phyloP scores from a whole-genome alignment of 768 basidiomycete species.

The Multifurca ochricompacta region DNA sequence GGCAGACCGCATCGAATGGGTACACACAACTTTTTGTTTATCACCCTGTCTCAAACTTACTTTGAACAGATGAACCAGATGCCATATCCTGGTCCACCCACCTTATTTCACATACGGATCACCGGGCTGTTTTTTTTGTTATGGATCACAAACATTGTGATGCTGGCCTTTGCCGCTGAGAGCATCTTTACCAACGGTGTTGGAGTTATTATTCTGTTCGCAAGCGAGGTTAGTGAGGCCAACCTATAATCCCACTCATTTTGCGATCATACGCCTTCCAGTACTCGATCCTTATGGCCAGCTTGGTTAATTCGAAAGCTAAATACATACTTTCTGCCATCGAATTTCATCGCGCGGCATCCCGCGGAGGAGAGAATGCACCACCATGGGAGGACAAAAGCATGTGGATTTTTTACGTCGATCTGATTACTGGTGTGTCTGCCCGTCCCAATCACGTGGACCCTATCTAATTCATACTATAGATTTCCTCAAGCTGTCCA shows the following conservation, averaged over 20 bases:
- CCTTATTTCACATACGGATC: slow-evolving; percentile 83
- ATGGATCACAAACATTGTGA: slow-evolving; percentile 63
- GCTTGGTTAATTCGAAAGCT: slow-evolving; percentile 63
- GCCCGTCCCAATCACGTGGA: background rate
- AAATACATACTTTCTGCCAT: slow-evolving; percentile 79
- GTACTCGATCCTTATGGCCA: slow-evolving; percentile 87
- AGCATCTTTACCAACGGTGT: slow-evolving; percentile 73
- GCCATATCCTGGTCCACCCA: slow-evolving; percentile 75
- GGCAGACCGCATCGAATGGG: slow-evolving; percentile 93
- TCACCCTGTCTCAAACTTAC: background rate
- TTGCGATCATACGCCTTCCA: slow-evolving; percentile 28
- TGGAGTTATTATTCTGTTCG: slow-evolving; percentile 90
- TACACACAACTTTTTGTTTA: slow-evolving; percentile 32
- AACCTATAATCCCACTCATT: background rate
- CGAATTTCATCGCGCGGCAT: slow-evolving; percentile 73
- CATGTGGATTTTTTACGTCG: slow-evolving; percentile 95
- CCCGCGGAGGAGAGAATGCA: slow-evolving; percentile 73
- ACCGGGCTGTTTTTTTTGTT: slow-evolving; percentile 64
- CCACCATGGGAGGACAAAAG: slow-evolving; percentile 97
- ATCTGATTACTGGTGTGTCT: slow-evolving; percentile 73
- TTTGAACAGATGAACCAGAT: slow-evolving; percentile 87
- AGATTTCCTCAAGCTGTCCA: slow-evolving; percentile 93
- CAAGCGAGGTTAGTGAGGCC: slow-evolving; percentile 67
- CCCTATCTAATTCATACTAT: slow-evolving; percentile 13
- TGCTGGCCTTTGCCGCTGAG: slow-evolving; percentile 76